Conservation (phyloP, 139 green algal genomes). For the Coccomyxa sp. region DNA sequence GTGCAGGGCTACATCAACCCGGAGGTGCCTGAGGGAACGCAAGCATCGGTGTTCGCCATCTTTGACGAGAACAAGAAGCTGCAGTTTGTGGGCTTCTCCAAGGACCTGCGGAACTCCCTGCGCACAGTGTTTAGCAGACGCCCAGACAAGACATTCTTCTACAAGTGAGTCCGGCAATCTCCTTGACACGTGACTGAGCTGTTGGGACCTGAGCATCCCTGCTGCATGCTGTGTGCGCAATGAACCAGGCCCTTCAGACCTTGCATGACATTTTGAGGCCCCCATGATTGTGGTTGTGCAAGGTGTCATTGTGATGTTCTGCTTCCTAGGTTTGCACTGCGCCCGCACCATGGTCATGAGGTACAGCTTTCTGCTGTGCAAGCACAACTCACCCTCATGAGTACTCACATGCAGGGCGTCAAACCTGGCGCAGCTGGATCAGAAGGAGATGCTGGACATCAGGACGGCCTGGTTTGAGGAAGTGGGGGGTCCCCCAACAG, state of each 20-base stretch:
- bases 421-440: constrained; percentile 60
- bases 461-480: constrained; percentile 71
- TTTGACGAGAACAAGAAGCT: constrained; percentile 77
- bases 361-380: no score
- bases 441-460: constrained; percentile 69
- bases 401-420: constrained; percentile 47
- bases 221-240: no score
- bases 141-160: constrained; percentile 79
- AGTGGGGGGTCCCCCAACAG: constrained; percentile 56
- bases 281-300: no score
- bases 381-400: no score
- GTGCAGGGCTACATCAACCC: constrained; percentile 53
- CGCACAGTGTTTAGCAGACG: constrained; percentile 71
- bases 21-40: constrained; percentile 28
- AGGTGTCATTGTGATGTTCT: no score
- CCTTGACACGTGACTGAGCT: no score
- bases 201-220: no score
- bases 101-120: constrained; percentile 74
- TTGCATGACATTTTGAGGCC: no score
- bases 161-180: constrained; percentile 58
- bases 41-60: constrained; percentile 79
- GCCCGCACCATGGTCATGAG: no score
- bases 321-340: no score
- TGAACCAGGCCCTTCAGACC: no score
- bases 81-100: constrained; percentile 90